Percentiles rank a stretch among this genome's conserved stretches.
Conservation (phyloP, 2,329 filamentous ascomycete genomes). For the Aspergillus uvarum region DNA sequence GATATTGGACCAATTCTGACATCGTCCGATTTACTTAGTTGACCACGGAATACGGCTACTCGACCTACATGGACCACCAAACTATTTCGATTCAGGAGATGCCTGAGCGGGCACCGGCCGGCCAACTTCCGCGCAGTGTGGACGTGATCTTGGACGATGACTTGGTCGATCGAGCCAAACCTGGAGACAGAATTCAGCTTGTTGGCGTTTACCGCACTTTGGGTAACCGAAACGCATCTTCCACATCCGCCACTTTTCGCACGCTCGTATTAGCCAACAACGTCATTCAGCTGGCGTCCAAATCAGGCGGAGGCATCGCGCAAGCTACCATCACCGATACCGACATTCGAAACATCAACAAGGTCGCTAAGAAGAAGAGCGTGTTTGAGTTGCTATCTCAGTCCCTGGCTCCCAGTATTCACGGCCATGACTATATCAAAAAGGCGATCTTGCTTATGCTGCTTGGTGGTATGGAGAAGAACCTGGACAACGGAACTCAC, state of each 20-base stretch:
- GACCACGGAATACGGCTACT: conserved; percentile 93
- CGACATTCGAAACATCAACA: conserved; percentile 98
- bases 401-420: conserved; percentile 93
- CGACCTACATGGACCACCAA: conserved; percentile 93
- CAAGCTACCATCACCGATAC: conserved; percentile 91
- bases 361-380: conserved; percentile 89
- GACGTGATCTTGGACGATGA: conserved; percentile 97
- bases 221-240: conserved; percentile 87
- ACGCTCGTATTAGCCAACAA: conserved; percentile 94
- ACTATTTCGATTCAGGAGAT: conserved; percentile 99
- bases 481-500: conserved; percentile 96
- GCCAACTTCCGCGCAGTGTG: conserved; percentile 90
- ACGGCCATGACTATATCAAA: conserved; percentile 95
- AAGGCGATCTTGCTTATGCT: conserved; percentile 96
- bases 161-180: conserved; percentile 90
- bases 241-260: conserved; percentile 91
- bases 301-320: conserved; percentile 90
- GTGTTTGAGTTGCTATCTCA: conserved; percentile 91
- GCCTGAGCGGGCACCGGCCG: conserved; percentile 93
- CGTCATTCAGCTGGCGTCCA: conserved; percentile 88
- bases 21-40: conserved; percentile 49
- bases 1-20: conserved; percentile 16
- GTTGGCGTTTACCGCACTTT: conserved; percentile 95
- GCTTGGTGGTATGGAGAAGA: conserved; percentile 95
- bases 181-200: conserved; percentile 91